phyloP scores from a whole-genome alignment of 139 green algal species.

The Ulvella scutata region DNA sequence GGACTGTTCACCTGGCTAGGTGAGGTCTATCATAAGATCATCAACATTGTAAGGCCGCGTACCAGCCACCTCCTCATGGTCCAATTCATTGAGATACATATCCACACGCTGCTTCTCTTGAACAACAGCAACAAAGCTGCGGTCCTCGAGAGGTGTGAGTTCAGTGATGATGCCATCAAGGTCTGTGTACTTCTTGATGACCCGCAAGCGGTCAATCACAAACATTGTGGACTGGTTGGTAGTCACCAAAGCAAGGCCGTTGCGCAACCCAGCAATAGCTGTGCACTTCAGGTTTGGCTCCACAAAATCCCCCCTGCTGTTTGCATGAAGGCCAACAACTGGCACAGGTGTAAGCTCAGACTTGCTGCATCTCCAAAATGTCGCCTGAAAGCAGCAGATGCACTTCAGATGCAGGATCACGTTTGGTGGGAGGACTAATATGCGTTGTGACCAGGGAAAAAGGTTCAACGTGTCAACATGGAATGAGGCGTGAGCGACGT shows the following conservation, averaged over 20 bases:
- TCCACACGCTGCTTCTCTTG: background rate
- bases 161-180: background rate
- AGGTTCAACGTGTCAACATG: too few relatives aligned
- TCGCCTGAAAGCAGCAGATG: background rate
- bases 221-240: background rate
- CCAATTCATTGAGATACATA: background rate
- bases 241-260: background rate
- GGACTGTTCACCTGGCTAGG: too few relatives aligned
- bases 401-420: background rate
- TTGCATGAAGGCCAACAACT: background rate
- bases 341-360: background rate
- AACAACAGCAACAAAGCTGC: background rate
- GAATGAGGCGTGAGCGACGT: too few relatives aligned
- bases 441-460: too few relatives aligned
- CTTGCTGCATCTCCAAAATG: background rate
- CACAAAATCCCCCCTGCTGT: background rate
- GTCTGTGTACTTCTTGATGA: background rate
- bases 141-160: background rate
- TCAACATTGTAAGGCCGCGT: background rate
- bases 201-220: background rate
- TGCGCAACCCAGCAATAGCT: background rate
- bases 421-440: too few relatives aligned
- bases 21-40: too few relatives aligned
- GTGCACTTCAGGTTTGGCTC: background rate
- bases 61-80: background rate